Evolutionary conservation across 1,284 basidiomycete species (phyloP).

Genomic region (Heterobasidion parviporum): DNA sequence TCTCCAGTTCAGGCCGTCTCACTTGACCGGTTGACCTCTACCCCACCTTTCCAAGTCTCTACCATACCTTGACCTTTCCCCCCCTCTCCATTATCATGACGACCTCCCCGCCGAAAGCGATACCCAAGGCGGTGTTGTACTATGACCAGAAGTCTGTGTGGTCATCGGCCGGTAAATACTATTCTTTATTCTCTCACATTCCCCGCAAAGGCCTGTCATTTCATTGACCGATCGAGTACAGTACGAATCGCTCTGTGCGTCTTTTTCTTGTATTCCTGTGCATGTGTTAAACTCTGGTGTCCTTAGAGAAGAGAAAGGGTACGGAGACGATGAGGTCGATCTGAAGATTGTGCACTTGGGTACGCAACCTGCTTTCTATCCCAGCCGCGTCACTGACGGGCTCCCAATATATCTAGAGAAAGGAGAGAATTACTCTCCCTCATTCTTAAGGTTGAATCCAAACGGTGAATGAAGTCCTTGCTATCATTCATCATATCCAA

Average conservation of each 20-base stretch:
- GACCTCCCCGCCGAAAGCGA: slow-evolving; percentile 5
- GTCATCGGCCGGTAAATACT: slow-evolving; percentile 49
- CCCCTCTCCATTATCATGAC: slow-evolving; percentile 4
- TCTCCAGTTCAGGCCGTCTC: background rate
- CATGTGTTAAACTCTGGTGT: background rate
- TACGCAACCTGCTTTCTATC: slow-evolving; percentile 20
- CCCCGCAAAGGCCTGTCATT: background rate
- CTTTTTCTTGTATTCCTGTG: background rate
- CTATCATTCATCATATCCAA: background rate
- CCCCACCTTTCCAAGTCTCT: background rate
- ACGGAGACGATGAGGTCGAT: slow-evolving; percentile 61
- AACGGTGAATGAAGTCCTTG: slow-evolving; percentile 40
- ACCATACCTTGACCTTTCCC: background rate
- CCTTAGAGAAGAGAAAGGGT: slow-evolving; percentile 63
- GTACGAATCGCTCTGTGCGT: slow-evolving; percentile 10
- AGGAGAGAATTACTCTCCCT: slow-evolving; percentile 58
- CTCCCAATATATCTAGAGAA: slow-evolving; percentile 31
- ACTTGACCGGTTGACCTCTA: background rate
- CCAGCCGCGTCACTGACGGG: background rate
- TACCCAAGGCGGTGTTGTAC: slow-evolving; percentile 29
- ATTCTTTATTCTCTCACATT: background rate
- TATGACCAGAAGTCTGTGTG: slow-evolving; percentile 49
- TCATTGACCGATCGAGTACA: slow-evolving; percentile 2
- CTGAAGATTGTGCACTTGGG: slow-evolving; percentile 53
- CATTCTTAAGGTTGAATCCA: slow-evolving; percentile 70